Percentiles rank a stretch among this genome's conserved stretches.
These are phyloP conservation scores for Agaricus subrufescens DNA, from an alignment of 768 basidiomycete species.

Conservation along the genomic window DNA sequence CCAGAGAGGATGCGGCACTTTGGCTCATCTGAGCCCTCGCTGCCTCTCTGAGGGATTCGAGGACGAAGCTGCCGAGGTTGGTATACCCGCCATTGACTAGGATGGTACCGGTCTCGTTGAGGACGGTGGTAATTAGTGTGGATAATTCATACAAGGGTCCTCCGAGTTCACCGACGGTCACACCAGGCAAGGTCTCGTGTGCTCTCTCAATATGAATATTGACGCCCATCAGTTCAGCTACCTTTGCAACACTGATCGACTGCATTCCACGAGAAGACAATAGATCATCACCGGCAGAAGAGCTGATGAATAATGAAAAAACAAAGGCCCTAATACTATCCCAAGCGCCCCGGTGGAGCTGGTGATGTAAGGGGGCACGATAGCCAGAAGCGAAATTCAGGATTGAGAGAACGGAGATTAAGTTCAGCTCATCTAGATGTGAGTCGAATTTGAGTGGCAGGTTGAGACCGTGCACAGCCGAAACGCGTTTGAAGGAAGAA, in stretches of 20 bases:
- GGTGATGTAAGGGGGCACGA: constrained; percentile 64
- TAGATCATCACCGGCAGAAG: constrained; percentile 51
- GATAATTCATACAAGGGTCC: constrained; percentile 74
- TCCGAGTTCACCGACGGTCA: constrained; percentile 71
- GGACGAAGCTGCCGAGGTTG: constrained; percentile 71
- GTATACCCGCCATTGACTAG: constrained; percentile 57
- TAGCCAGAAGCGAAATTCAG: constrained; percentile 86
- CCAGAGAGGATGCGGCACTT: constrained; percentile 18
- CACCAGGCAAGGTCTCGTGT: constrained; percentile 64
- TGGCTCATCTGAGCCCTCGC: constrained; percentile 22
- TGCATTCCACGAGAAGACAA: constrained; percentile 68
- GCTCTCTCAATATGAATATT: constrained; percentile 63
- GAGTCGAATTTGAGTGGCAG: constrained; percentile 81
- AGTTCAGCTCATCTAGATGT: constrained; percentile 69
- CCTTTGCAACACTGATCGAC: constrained; percentile 42
- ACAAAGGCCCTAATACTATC: constrained; percentile 75
- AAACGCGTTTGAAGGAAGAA: constrained; percentile 56
- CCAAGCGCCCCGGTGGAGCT: constrained; percentile 78
- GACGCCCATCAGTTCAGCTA: constrained; percentile 73
- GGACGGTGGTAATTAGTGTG: constrained; percentile 51
- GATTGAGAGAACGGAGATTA: constrained; percentile 71
- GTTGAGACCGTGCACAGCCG: constrained; percentile 60
- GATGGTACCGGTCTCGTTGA: constrained; percentile 71
- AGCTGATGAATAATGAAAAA: constrained; percentile 68
- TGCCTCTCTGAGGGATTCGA: constrained; percentile 59